Base-by-base conservation (phyloP, 75 land plant genomes). In the Pinus albicaulis region DNA sequence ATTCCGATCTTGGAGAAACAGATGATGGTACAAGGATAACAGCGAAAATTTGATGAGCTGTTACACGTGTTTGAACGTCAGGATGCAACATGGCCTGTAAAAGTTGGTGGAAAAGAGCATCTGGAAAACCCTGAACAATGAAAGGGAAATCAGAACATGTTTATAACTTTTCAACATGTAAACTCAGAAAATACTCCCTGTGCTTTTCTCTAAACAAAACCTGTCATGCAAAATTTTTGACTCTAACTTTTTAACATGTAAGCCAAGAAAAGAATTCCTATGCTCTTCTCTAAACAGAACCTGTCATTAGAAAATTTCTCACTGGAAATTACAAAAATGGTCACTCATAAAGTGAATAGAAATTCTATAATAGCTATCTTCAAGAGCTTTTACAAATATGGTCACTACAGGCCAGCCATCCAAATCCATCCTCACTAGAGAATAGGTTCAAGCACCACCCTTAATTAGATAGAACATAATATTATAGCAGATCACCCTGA, bases 81-180 rank as follows among this genome's bases (percentile, higher is more conserved):
- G 91, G 91, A 74, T 97, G 99, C 78, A 92, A 73, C 99, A 97
- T 95, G 22, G 83, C 88, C 75, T 90, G 89, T 73, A 95, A 55
- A 15, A 97, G 85, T 75, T 97, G 98, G 36, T 89, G 80, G 62
- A 97, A 78, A 63, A 97, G 92, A 36, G 89, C 83, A 74, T 95
- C 99, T 17, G 98, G 99, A 79, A 95, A 94, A 34, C 78, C 89
- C 99, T 96, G 80, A 68, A 56, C 60, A 34, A 20, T 23, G 64
- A 19, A 19, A 10, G 11, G 17, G 17, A 66, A 12, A 38, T 36
- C 23, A 20, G n/a, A 68, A 68, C 13, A 41, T 41, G 53, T 48
- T 48, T 48, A 48, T 48, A 48, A 20, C 4, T 24, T 10, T 24
- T 26, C 4, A 72, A 55, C 24, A 55, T 25, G 57, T 55, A 23